Evolutionary conservation across 1,284 basidiomycete genomes (phyloP).

Genomic region (Sphaerobolus stellatus): DNA sequence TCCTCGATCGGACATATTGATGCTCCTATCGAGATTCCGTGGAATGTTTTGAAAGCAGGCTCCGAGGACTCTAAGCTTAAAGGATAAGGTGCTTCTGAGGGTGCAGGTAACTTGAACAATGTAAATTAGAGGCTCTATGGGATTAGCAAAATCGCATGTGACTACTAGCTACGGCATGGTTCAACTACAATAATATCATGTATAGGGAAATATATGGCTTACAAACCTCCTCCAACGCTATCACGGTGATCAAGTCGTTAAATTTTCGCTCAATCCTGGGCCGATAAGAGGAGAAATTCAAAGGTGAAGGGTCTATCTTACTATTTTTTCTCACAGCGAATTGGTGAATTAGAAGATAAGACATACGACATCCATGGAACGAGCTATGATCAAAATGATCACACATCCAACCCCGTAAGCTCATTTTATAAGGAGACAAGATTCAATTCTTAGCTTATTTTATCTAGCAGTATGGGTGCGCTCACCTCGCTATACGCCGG

Average conservation of each 20-base stretch:
- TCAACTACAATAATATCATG: not conserved
- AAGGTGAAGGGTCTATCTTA: too few species aligned
- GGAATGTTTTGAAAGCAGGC: not conserved
- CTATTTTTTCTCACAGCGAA: too few species aligned
- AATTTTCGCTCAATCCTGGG: not conserved
- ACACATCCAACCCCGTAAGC: not conserved
- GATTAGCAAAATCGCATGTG: not conserved
- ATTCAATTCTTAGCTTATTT: not conserved
- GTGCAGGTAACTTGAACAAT: not conserved
- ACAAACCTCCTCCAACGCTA: not conserved
- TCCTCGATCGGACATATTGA: too few species aligned
- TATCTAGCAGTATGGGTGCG: not conserved
- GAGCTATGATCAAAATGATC: not conserved
- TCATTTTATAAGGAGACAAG: not conserved
- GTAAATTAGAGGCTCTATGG: not conserved
- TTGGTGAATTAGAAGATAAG: too few species aligned
- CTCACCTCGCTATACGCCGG: not conserved
- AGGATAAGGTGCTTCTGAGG: not conserved
- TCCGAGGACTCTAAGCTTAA: not conserved
- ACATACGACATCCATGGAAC: not conserved
- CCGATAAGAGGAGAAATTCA: not conserved
- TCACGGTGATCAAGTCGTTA: not conserved
- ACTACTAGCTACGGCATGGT: not conserved
- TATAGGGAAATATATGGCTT: not conserved
- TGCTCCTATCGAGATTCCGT: too few species aligned